Conservation (phyloP, 345 rosid genomes). For the Aegle marmelos region DNA sequence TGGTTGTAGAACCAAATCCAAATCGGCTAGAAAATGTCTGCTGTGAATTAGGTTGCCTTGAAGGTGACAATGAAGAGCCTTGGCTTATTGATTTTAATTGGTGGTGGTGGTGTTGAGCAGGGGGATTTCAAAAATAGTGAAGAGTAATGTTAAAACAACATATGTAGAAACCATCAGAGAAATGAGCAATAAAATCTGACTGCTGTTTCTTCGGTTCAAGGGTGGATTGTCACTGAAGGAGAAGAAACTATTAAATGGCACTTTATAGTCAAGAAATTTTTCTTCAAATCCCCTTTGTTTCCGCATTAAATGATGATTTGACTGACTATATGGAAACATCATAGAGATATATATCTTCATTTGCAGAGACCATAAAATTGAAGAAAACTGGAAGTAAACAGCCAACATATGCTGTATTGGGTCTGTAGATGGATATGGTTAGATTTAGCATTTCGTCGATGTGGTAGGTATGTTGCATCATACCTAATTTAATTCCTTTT, state of each 20-base stretch:
- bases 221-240: neutral
- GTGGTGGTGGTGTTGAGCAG: constrained; percentile 6
- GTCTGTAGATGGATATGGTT: no score
- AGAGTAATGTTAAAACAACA: neutral
- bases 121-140: neutral
- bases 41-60: constrained; percentile 17
- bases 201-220: neutral
- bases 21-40: constrained; percentile 33
- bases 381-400: no score
- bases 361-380: no score
- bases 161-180: neutral
- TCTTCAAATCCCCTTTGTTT: neutral
- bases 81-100: neutral
- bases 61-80: constrained; percentile 23
- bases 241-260: neutral
- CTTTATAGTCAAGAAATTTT: neutral
- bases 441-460: no score
- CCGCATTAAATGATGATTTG: neutral
- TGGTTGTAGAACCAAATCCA: constrained; percentile 29
- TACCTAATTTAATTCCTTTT: no score
- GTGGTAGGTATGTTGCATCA: no score
- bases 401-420: no score
- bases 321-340: neutral
- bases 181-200: neutral
- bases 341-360: neutral